Base-by-base conservation (phyloP, 2,329 filamentous ascomycete genomes). In the Tympanopsis confertula region DNA sequence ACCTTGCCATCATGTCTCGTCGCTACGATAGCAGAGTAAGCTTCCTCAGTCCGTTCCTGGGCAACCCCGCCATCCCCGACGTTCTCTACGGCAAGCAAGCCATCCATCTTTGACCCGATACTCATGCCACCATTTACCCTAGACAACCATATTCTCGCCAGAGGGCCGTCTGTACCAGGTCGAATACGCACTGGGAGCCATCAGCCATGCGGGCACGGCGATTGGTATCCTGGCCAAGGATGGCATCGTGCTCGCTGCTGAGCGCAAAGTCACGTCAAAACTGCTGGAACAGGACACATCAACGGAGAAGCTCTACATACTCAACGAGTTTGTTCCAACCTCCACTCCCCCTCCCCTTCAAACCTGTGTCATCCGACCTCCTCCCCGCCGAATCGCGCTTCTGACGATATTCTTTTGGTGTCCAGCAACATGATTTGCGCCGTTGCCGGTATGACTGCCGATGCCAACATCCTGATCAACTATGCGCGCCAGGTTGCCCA, bases 381-480 rank as follows among this genome's bases (percentile, higher is more conserved):
- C 5, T 10, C 20, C 29, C 20, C 36, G 26, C 39, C 39, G 20
- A 36, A 41, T 28, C 44, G 47, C 40, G 49, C 29, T 5, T 15
- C 38, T 36, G 5, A 29, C 12, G 24, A n/a, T 26, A 29, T 15
- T 4, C 5, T 20, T 18, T 5, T 14, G 20, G 28, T 13, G 37
- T 15, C 15, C 48, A 96, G 89, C 69, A 98, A 98, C 71, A 98
- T 98, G 91, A 96, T 98, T 65, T 95, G 88, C 64, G 91, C 91
- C 44, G 91, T 98, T 42, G 91, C 91, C 52, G 91, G 91, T 57
- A 96, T 98, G 89, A 98, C 88, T 35, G 91, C 91, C 56, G 91
- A 98, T 59, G 91, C 91, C 62, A 98, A 98, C 71, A 98, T 98
- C 63, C 86, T 98, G 61, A 98, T 98, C 78, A 98, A 96, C 73